Percentiles rank a stretch among this genome's conserved stretches.
Evolutionary conservation across 2,329 filamentous ascomycete genomes (phyloP).

Genomic region (Trematosphaeria pertusa): DNA sequence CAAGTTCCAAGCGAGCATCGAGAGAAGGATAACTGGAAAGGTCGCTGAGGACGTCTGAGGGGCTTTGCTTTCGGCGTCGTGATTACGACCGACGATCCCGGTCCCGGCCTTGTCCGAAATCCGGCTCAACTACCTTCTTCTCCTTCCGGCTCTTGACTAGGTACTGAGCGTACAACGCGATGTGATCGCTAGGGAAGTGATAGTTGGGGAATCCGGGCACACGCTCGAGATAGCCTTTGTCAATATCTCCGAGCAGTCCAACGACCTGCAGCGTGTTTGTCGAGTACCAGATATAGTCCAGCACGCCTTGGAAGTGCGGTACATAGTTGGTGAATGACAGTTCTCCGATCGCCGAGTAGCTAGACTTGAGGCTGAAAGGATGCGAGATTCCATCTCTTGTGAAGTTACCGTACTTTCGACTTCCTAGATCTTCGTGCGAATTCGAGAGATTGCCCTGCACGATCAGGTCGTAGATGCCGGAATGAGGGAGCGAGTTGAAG

Average conservation of each 20-base stretch:
- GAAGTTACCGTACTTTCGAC: conserved; percentile 89
- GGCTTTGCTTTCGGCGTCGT: conserved; percentile 1
- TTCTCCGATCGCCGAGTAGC: conserved; percentile 85
- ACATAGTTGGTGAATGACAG: conserved; percentile 97
- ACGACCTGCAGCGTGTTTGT: conserved; percentile 87
- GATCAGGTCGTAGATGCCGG: conserved; percentile 90
- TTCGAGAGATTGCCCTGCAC: conserved; percentile 79
- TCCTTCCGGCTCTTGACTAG: conserved; percentile 88
- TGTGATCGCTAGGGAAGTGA: conserved; percentile 92
- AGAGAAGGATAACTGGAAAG: conserved; percentile 25
- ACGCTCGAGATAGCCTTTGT: conserved; percentile 81
- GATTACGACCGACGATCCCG: conserved; percentile 38
- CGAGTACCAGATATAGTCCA: conserved; percentile 98
- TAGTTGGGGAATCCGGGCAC: conserved; percentile 93
- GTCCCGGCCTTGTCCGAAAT: conserved; percentile 45
- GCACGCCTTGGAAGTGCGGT: conserved; percentile 86
- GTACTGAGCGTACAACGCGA: conserved; percentile 89
- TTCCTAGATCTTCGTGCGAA: conserved; percentile 79
- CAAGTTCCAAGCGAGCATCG: conserved; percentile 31
- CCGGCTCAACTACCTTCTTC: conserved; percentile 56
- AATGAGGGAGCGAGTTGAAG: conserved; percentile 89
- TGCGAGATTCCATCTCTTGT: conserved; percentile 92
- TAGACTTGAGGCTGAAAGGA: conserved; percentile 90
- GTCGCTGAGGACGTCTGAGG: conserved; percentile 10
- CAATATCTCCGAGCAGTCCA: conserved; percentile 83